A percentile compares a stretch with the other conserved stretches of the same genome.
phyloP scores from a whole-genome alignment of 352 stramenopile genomes.

The Thraustochytrium aureum region DNA sequence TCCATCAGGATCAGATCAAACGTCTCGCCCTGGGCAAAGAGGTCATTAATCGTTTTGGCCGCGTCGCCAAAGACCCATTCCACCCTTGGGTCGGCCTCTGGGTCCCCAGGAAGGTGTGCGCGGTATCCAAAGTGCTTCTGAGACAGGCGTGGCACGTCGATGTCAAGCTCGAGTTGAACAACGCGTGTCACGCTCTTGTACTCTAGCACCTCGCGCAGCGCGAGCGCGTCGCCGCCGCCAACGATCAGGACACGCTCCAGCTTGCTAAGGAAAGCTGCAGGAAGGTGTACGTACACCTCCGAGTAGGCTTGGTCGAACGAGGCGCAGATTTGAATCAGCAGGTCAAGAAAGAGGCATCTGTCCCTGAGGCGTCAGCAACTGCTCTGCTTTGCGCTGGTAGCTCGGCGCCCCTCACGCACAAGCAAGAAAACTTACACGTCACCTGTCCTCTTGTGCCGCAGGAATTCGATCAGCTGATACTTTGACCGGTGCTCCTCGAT shows the following conservation, averaged over 20 bases:
- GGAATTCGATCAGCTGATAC: not conserved
- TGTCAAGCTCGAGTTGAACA: not conserved
- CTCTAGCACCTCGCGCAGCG: not conserved
- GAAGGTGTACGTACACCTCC: not conserved
- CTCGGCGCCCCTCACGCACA: too few relatives aligned
- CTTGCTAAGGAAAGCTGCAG: not conserved
- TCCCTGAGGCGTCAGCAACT: too few relatives aligned
- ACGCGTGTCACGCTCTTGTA: not conserved
- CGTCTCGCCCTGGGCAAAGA: not conserved
- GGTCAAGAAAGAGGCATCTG: not conserved
- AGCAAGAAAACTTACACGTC: too few relatives aligned
- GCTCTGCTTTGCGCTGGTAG: too few relatives aligned
- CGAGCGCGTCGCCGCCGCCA: not conserved
- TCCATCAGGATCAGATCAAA: constrained; percentile 5
- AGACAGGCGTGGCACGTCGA: not conserved
- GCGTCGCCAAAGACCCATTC: constrained; percentile 14
- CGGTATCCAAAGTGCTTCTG: not conserved
- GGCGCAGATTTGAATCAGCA: not conserved
- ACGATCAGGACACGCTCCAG: not conserved
- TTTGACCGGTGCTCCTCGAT: not conserved
- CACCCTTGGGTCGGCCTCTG: not conserved
- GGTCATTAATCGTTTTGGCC: not conserved
- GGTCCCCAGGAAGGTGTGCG: not conserved
- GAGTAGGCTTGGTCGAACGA: not conserved
- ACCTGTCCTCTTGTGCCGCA: not conserved